Evolutionary conservation across 2,329 filamentous ascomycete genomes (phyloP), one percentile per base, ranked within the genome.

Genomic region (Monosporascus sp.): DNA sequence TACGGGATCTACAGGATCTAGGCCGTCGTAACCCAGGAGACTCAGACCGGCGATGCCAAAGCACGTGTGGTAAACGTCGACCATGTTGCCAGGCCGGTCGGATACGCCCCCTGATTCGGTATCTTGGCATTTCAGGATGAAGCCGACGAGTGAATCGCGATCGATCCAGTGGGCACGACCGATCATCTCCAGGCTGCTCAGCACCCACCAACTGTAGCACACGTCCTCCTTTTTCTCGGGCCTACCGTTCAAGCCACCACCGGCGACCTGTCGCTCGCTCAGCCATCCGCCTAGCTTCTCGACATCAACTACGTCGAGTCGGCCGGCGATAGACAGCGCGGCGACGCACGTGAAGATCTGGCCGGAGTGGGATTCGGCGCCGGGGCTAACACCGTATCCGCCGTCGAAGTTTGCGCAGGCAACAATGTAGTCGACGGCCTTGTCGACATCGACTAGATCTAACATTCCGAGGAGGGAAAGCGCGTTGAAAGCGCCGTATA

Each of bases 191-290:
- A 99, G 75, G 68, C 92, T 96, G 67, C 89, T 93, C 66, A 93
- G 76, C 45, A 97, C 94, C 94, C 94, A 99, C 94, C 94, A 99
- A 69, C 91, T 96, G 74, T 99, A 99, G 74, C 94, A 99, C 15
- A 96, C 93, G 69, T 99, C 94, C 68, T 96, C 93, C 58, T 89
- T 75, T 76, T 99, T 99, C 74, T 97, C 94, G 0, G 94, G 94
- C 48, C 94, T 82, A 3, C 94, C 94, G 68, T 99, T 99, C 49
- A 99, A 75, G 0, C 94, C 94, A 31, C 94, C 94, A 48, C 86
- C 87, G 9, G 89, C 82, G 28, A 96, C 78, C 69, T 99, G 94
- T 58, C 94, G 82, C 72, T 99, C 94, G 70, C 91, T 96, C 51
- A 99, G 78, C 94, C 94, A 99, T 48, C 85, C 83, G 18, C 86